Evolutionary conservation across 2,329 filamentous ascomycete species (phyloP), one percentile per base, ranked within the genome.

Genomic region (Sporothrix pseudoabietina): DNA sequence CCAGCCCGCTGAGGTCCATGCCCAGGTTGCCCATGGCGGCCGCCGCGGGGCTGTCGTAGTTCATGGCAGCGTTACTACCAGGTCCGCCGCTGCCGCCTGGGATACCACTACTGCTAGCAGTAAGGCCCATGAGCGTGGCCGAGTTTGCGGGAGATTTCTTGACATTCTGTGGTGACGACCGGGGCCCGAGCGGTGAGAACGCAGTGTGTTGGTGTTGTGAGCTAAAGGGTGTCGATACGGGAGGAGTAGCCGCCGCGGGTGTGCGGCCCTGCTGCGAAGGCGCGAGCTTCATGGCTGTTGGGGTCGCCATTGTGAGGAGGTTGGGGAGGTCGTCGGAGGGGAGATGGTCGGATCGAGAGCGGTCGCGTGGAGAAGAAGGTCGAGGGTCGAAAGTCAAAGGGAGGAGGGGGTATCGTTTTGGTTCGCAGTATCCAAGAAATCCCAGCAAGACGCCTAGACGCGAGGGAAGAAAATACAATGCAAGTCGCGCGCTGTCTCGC

Each of bases 161-260:
- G 55, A 90, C 83, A 72, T 89, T 87, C 79, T 91, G 88, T 4
- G 89, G 89, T 71, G 89, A 91, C 9, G 88, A 89, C 69, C 85
- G 84, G 10, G 83, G 86, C 44, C 84, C 88, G 39, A 82, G 84
- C 4, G 89, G 89, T 1, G 89, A 90, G 78, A 90, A 88, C 49
- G 85, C 87, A n/a, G 85, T 84, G 70, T 87, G 85, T 1, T 84
- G 66, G 47, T 69, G 84, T 59, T 85, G 83, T 52, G 87, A 80
- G 26, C 88, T 90, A 81, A 91, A 91, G 16, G 89, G 89, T 1
- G 89, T 91, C 49, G 89, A 90, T 32, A 89, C 89, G n/a, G 89
- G 88, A 16, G 89, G 89, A 6, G 89, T 91, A 3, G 87, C 88
- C 5, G 82, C 87, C 2, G 86, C 83, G 4, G 84, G 85, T 3